Percentiles rank a stretch among this genome's conserved stretches.
Evolutionary conservation across 331 rosid species (phyloP).

Genomic region (Cucumis variabilis): DNA sequence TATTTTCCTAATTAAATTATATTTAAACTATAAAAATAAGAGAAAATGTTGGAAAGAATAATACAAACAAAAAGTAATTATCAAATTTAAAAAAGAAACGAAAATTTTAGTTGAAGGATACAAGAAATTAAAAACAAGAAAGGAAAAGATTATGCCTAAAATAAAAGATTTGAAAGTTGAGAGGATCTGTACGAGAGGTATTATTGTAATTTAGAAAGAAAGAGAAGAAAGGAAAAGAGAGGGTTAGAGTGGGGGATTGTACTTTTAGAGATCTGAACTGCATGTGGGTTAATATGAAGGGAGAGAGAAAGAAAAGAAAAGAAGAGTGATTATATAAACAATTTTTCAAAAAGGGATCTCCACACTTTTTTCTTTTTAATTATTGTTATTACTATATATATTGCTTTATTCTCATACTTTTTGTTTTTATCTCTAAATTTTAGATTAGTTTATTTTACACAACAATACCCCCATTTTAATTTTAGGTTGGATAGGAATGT

Average conservation of each 20-base stretch:
- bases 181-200: neutral
- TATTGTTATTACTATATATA: no score
- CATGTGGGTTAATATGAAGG: slow-evolving; percentile 49
- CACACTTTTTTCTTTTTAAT: no score
- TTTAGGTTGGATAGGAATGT: neutral
- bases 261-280: slow-evolving; percentile 43
- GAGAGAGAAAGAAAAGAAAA: slow-evolving; percentile 13
- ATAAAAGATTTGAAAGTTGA: no score
- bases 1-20: no score
- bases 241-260: slow-evolving; percentile 34
- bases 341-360: slow-evolving; percentile 13
- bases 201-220: neutral
- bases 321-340: slow-evolving; percentile 3
- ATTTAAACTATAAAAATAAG: no score
- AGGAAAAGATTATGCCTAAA: no score
- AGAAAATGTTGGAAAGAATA: no score
- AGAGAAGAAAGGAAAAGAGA: neutral
- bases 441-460: neutral
- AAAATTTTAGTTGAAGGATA: no score
- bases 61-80: no score
- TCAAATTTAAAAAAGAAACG: no score
- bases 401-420: slow-evolving; percentile 3
- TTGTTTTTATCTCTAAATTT: neutral
- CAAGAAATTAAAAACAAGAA: no score
- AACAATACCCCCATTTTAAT: neutral